Conservation (phyloP, 306 rosid species). For the Astragalus membranaceus region DNA sequence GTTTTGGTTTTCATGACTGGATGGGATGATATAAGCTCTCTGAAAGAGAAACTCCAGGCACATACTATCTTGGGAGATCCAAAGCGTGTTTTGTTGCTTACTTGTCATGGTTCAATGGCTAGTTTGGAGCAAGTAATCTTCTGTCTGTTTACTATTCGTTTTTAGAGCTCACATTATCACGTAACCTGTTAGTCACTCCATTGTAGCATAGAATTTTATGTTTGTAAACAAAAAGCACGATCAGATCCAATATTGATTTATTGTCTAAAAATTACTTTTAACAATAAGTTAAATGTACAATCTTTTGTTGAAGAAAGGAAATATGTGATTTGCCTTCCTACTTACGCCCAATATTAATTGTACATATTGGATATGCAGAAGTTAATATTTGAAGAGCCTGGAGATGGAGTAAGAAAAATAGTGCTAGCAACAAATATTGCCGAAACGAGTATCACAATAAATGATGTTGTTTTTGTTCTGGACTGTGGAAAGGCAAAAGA, state of each 20-base stretch:
- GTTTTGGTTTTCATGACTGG: conserved; percentile 97
- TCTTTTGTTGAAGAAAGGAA: background rate
- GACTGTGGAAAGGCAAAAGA: conserved; percentile 99
- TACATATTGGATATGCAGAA: conserved; percentile 56
- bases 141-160: conserved; percentile 6
- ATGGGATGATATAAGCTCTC: conserved; percentile 90
- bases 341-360: conserved; percentile 12
- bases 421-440: conserved; percentile 97
- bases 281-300: background rate
- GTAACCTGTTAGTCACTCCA: background rate
- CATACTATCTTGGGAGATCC: conserved; percentile 75
- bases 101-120: conserved; percentile 95
- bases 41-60: conserved; percentile 73
- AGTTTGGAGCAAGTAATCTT: conserved; percentile 83
- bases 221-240: background rate
- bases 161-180: background rate
- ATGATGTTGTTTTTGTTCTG: conserved; percentile 86
- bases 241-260: background rate
- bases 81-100: conserved; percentile 60
- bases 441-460: conserved; percentile 90
- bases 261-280: background rate
- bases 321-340: background rate
- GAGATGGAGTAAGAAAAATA: conserved; percentile 78
- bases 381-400: conserved; percentile 78
- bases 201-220: background rate